phyloP scores from a whole-genome alignment of 2,329 filamentous ascomycete genomes.

The Diatrype stigma region DNA sequence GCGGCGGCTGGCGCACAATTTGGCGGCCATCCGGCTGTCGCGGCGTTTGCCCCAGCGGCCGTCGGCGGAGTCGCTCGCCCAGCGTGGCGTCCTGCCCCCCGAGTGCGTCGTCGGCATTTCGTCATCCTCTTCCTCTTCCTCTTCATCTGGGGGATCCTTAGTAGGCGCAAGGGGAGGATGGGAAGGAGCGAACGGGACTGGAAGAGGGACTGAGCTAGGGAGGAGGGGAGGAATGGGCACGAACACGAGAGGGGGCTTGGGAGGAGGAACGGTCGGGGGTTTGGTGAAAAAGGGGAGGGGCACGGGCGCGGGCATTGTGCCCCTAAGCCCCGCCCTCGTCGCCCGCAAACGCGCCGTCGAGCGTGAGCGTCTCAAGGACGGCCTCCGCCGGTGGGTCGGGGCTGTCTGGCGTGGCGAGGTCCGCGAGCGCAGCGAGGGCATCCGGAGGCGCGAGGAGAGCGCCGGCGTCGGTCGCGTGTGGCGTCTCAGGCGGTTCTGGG shows the following conservation, averaged over 20 bases:
- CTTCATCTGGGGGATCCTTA: no score
- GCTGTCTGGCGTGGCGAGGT: constrained; percentile 53
- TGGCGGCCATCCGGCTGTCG: constrained; percentile 63
- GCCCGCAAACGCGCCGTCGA: constrained; percentile 60
- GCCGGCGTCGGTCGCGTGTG: constrained; percentile 54
- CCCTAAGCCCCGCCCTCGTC: constrained; percentile 53
- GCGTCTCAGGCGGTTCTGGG: constrained; percentile 63
- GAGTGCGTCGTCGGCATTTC: constrained; percentile 47
- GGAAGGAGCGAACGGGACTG: no score
- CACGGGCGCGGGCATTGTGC: constrained; percentile 31
- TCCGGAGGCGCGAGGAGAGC: constrained; percentile 45
- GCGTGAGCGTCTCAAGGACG: constrained; percentile 64
- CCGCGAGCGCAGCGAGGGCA: constrained; percentile 42
- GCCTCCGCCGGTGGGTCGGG: constrained; percentile 60
- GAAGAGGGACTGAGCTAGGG: no score
- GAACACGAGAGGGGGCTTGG: no score
- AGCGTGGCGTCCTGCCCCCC: constrained; percentile 59
- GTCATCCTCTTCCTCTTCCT: no score
- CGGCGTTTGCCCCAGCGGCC: constrained; percentile 58
- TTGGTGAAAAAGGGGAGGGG: no score
- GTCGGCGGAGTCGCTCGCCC: constrained; percentile 55
- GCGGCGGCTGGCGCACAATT: constrained; percentile 56
- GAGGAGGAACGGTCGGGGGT: no score
- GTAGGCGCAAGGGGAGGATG: no score
- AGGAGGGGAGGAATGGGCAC: no score